A percentile compares a stretch with the other conserved stretches of the same genome.
phyloP scores from a whole-genome alignment of 768 basidiomycete genomes.

The Clavulina sp. region DNA sequence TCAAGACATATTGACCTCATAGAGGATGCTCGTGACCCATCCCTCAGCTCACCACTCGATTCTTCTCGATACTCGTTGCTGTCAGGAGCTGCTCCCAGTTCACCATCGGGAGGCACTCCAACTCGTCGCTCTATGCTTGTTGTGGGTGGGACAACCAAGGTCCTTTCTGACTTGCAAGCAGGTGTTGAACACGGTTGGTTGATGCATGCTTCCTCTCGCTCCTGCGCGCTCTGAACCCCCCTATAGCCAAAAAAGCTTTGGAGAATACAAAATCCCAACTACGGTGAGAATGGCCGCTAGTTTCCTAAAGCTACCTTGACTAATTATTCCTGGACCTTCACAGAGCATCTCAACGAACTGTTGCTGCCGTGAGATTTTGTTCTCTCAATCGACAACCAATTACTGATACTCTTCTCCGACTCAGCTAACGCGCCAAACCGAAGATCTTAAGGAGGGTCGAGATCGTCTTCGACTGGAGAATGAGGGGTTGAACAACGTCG shows the following conservation, averaged over 20 bases:
- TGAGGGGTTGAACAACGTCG: constrained; percentile 74
- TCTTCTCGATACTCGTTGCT: constrained; percentile 17
- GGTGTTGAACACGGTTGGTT: constrained; percentile 67
- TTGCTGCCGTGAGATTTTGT: constrained; percentile 34
- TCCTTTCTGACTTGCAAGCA: constrained; percentile 71
- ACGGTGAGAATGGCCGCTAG: constrained; percentile 17
- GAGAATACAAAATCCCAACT: constrained; percentile 78
- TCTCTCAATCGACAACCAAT: not conserved
- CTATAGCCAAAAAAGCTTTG: constrained; percentile 58
- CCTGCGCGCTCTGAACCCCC: no score
- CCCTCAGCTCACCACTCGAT: constrained; percentile 15
- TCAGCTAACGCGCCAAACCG: constrained; percentile 57
- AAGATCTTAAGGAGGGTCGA: constrained; percentile 75
- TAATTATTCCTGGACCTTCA: not conserved
- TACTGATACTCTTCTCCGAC: not conserved
- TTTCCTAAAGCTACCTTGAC: not conserved
- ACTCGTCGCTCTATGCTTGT: constrained; percentile 28
- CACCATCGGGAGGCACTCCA: constrained; percentile 26
- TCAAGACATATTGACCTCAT: constrained; percentile 1
- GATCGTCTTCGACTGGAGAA: constrained; percentile 72
- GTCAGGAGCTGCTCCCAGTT: constrained; percentile 25
- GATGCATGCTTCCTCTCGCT: no score
- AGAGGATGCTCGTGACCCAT: constrained; percentile 17
- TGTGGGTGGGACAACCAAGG: constrained; percentile 58
- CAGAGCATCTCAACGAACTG: constrained; percentile 53